These are phyloP conservation scores for Ogataea paraovalis DNA, from an alignment of 805 yeast species.

Conservation along the genomic window DNA sequence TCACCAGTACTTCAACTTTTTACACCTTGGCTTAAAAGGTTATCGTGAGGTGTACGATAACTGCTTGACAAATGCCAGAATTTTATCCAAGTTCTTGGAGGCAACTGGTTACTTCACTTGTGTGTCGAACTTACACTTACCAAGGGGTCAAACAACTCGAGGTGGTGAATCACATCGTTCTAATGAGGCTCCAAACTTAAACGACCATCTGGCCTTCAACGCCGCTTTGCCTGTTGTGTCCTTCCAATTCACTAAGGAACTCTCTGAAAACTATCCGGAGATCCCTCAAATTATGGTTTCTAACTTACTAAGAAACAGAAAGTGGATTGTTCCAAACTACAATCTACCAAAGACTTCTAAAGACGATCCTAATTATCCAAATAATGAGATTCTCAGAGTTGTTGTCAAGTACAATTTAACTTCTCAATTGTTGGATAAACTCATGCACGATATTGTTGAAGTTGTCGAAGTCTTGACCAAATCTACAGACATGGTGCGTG, in stretches of 20 bases:
- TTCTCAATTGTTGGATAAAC: conserved; percentile 53
- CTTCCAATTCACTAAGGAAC: conserved; percentile 62
- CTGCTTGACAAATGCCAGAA: conserved; percentile 70
- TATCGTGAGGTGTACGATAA: conserved; percentile 56
- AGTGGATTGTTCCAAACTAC: conserved; percentile 89
- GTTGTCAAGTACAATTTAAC: conserved; percentile 74
- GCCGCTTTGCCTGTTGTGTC: conserved; percentile 91
- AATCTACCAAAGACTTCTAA: conserved; percentile 59
- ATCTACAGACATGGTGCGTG: conserved; percentile 41
- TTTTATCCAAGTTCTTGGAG: conserved; percentile 59
- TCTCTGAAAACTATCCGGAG: conserved; percentile 62
- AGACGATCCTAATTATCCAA: conserved; percentile 34
- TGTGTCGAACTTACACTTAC: conserved; percentile 73
- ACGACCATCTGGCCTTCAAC: conserved; percentile 45
- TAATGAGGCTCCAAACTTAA: conserved; percentile 14
- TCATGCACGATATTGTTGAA: conserved; percentile 57
- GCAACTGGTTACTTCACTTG: conserved; percentile 64
- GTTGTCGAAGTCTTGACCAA: conserved; percentile 49
- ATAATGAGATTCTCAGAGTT: conserved; percentile 72
- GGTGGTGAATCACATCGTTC: conserved; percentile 11
- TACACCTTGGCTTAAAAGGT: conserved; percentile 71
- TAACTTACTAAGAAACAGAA: conserved; percentile 66
- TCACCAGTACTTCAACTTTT: conserved; percentile 80
- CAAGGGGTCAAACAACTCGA: conserved; percentile 35
- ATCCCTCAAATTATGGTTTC: conserved; percentile 79